Conservation (phyloP, 2,329 filamentous ascomycete species). For the Thyridium curvatum region DNA sequence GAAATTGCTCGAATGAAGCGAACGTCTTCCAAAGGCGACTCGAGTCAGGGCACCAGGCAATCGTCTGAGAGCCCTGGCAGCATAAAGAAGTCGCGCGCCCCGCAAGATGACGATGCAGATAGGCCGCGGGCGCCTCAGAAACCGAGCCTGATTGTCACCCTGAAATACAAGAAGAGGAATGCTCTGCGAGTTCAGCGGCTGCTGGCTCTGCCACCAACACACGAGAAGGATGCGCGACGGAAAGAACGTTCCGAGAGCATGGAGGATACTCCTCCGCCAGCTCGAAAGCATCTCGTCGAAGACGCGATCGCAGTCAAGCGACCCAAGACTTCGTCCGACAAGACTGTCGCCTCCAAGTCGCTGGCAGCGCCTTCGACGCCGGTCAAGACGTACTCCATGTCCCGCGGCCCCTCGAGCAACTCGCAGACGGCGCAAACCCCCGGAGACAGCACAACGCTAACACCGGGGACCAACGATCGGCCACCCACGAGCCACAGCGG, state of each 20-base stretch:
- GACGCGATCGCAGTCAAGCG: slow-evolving; percentile 24
- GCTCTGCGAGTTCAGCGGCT: slow-evolving; percentile 39
- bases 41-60: slow-evolving; percentile 13
- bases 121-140: slow-evolving; percentile 13
- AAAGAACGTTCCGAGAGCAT: slow-evolving; percentile 36
- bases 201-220: slow-evolving; percentile 35
- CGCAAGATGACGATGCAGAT: slow-evolving; percentile 25
- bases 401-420: slow-evolving; percentile 45
- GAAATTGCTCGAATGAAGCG: slow-evolving; percentile 32
- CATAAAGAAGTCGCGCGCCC: slow-evolving; percentile 27
- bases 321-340: slow-evolving; percentile 37
- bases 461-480: slow-evolving; percentile 31
- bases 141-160: slow-evolving; percentile 30
- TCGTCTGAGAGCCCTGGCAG: slow-evolving; percentile 22
- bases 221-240: slow-evolving; percentile 26
- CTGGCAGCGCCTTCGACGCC: slow-evolving; percentile 41
- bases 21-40: slow-evolving; percentile 15
- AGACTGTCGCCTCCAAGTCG: slow-evolving; percentile 20
- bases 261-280: slow-evolving; percentile 30
- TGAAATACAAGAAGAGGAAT: slow-evolving; percentile 43
- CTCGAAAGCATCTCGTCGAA: slow-evolving; percentile 38
- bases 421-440: slow-evolving; percentile 44
- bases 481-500: slow-evolving; percentile 27
- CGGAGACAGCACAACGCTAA: slow-evolving; percentile 34
- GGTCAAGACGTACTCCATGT: slow-evolving; percentile 44